These are phyloP conservation scores for Cladobotryum mycophilum DNA, from an alignment of 2,329 filamentous ascomycete species.

Conservation along the genomic window DNA sequence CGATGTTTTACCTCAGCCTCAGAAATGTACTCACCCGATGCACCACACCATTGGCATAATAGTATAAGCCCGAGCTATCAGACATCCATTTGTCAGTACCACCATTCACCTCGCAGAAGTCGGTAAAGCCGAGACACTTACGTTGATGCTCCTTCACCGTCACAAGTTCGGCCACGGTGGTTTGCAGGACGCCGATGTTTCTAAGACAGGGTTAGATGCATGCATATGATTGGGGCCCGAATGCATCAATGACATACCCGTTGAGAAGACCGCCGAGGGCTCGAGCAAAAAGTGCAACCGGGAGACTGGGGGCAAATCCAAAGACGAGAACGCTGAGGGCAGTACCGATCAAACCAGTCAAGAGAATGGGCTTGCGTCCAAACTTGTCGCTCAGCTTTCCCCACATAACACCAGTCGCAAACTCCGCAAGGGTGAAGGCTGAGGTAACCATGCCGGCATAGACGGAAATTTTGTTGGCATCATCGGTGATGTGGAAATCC, in stretches of 20 bases:
- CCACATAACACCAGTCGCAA: constrained; percentile 88
- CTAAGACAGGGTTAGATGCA: constrained; percentile 32
- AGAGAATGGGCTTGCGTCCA: constrained; percentile 85
- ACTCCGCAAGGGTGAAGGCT: constrained; percentile 92
- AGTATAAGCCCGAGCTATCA: constrained; percentile 77
- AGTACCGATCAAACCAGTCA: constrained; percentile 85
- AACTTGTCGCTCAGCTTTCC: constrained; percentile 85
- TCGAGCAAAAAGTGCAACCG: constrained; percentile 77
- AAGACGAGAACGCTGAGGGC: constrained; percentile 89
- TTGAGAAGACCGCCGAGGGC: constrained; percentile 88
- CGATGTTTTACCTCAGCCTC: background rate
- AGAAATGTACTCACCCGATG: constrained; percentile 57
- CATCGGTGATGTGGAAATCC: constrained; percentile 77
- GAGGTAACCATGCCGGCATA: constrained; percentile 96
- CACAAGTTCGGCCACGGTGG: constrained; percentile 88
- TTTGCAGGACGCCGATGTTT: constrained; percentile 93
- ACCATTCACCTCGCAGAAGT: background rate
- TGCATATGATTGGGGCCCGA: background rate
- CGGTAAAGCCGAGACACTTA: constrained; percentile 36
- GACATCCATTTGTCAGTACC: constrained; percentile 19
- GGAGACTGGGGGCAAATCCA: constrained; percentile 78
- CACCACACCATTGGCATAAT: constrained; percentile 99
- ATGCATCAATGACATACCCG: constrained; percentile 55
- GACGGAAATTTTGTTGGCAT: constrained; percentile 74
- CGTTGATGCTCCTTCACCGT: constrained; percentile 90